Evolutionary conservation across 805 yeast species (phyloP), one percentile per base, ranked within the genome.

Genomic region (Wilhelminamyces savonicus): DNA sequence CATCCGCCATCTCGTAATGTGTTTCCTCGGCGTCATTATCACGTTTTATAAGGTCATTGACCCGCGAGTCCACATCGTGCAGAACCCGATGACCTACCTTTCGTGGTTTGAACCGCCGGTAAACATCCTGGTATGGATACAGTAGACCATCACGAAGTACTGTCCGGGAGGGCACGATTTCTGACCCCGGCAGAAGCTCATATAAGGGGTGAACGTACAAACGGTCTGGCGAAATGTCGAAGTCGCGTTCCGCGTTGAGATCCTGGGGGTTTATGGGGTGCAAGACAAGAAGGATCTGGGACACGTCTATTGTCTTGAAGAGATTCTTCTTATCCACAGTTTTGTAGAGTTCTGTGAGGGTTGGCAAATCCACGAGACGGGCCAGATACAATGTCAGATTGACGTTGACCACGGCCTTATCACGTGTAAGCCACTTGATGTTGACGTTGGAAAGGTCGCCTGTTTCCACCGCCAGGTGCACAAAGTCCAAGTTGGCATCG

Each of bases 321-420:
- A 92, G 72, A 49, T 86, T 92, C 52, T 90, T 90, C 46, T 76
- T 74, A 52, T 92, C 98, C 15, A 88, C 74, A 4, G 95, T 78
- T 56, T 92, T 92, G 52, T 81, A 85, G 5, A 83, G 75, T 52
- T 92, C 98, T 7, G 84, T 72, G 4, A 88, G 57, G 0, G 95
- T 84, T 0, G 98, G 98, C 39, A 92, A 61, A 44, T 88, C 90
- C n/a, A 92, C 75, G 21, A 92, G 59, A 39, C 85, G 77, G 0
- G 94, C 96, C 5, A 84, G 86, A 52, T 83, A 90, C 37, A 77
- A 53, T 10, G 74, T 69, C 25, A 76, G 80, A 36, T 76, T 56
- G n/a, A 92, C 70, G 14, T 71, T 69, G 3, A 90, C 75, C 13
- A 85, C 69, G 0, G 97, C 97, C 36, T 85, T 75, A 25, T 79